Evolutionary conservation across 108 stramenopile species (phyloP), one percentile per base, ranked within the genome.

Genomic region (Nannochloropsis granulata): DNA sequence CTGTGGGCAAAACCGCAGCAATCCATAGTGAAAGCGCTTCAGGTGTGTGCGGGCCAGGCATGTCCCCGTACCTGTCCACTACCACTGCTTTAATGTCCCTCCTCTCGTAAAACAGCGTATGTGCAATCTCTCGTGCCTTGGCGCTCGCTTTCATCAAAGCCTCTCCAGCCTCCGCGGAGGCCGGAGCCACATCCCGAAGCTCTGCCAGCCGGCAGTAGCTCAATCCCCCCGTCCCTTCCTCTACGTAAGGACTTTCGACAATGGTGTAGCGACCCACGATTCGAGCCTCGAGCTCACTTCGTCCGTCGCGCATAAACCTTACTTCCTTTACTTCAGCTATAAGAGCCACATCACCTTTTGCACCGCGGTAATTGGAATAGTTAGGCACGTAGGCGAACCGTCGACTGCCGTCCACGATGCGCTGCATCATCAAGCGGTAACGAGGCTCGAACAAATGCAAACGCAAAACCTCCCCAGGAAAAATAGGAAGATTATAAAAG

Each of bases 381-480:
- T 88, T 88, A 21, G 88, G 88, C 12, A 88, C 84, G 56, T 88
- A 88, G 24, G 81, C 88, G 23, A 88, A 88, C 24, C 88, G 81
- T 25, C 24, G 34, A 11, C 21, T 14, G 11, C n/a, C 42, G 78
- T 71, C 43, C 25, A 89, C 82, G 45, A 89, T 56, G 56, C 89
- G 84, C 86, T 87, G 81, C 89, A 89, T 89, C 89, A 89, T 89
- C 45, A 89, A 82, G 25, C 84, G 84, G 81, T 89, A 89, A 24
- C 89, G 89, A 43, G 89, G 89, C 85, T 89, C 89, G 84, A 89
- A 89, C 85, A 89, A 85, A 78, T 89, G 89, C 43, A 89, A 85
- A 23, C 43, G 25, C 13, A 89, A 83, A 13, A 45, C 85, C 44
- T 87, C 89, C 19, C 89, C 89, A 1, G 89, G 89, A 43, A 89